Evolutionary conservation across 148 eudicot genomes (phyloP), one percentile per base, ranked within the genome.

Genomic region (Polygonum aviculare): DNA sequence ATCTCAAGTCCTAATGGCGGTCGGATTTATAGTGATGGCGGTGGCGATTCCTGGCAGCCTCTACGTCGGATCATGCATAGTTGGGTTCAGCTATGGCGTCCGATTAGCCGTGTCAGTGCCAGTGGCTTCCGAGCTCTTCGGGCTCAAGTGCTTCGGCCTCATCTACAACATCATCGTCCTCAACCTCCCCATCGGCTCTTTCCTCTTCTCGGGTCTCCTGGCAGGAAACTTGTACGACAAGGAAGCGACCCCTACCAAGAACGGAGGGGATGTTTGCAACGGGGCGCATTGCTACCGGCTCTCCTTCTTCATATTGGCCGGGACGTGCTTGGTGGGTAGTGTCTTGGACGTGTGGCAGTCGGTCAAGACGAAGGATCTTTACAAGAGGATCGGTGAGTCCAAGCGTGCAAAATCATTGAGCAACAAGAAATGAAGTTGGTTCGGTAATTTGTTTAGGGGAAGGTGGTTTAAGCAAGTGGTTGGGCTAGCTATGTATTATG

Each of bases 101-200:
- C 91, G 97, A 3, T 83, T 94, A 5, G 97, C 98, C 0, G 82
- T 94, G 73, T 86, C 96, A 0, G 96, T 94, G 12, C 98, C 98
- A 2, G 87, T 90, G 0, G 97, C 98, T 48, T 92, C 97, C 0
- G 98, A 94, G 57, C 80, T 94, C 2, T 94, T 94, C 33, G 97
- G 98, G 2, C 97, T 94, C 75, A 94, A 89, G 78, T 92, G 90
- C 69, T 94, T 90, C 44, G 98, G 97, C 22, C 91, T 94, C 75
- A 86, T 94, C 41, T 94, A 94, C 85, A 94, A 94, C 76, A 84
- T 94, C 45, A 83, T 94, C 9, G 90, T 90, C 59, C 88, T 94
- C 75, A 94, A 92, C 76, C 90, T 94, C 22, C 97, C 98, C 6
- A 86, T 94, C 0, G 98, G 98, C 8, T 94, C 98, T 22, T 94